Base-by-base conservation (phyloP, 176 grass and related monocot species). In the Poa annua region DNA sequence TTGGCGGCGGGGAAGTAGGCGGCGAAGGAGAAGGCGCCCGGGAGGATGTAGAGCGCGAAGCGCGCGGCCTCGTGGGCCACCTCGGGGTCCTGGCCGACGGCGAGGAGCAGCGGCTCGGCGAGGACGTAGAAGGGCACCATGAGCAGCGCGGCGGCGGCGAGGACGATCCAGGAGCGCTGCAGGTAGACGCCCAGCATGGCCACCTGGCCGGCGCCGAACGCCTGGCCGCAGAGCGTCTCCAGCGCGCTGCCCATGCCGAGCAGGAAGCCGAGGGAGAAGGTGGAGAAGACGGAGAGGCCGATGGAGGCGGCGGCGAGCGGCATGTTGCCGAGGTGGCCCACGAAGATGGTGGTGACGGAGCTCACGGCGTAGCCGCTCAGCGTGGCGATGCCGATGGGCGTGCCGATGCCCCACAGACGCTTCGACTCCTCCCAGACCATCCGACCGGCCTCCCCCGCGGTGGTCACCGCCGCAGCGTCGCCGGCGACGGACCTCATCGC, bases 211-310 rank as follows among this genome's bases (percentile, higher is more conserved):
- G 87, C 91, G 7, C 87, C 87, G 72, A 74, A 92, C 49, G 91
- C 87, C 55, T 90, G 88, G 9, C 91, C 85, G 66, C 87, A 92
- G 39, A 92, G 66, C 48, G 91, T 92, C 57, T 92, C 87, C 77
- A 92, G 61, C 45, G 91, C 91, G 73, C 91, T 92, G 57, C 77
- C 91, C 87, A 92, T 92, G 41, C 90, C 90, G 3, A 38, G 36
- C 36, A 38, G 36, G 36, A 38, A 38, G 36, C 36, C 36, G 36
- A 38, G 36, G 36, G 36, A 38, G 36, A 38, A 38, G 36, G 36
- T 38, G 36, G 36, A 38, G 36, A 38, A 38, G 36, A 38, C 36
- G 36, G 36, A 38, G 36, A 38, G 36, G 36, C 36, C 36, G 36
- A 38, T 38, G 3, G 36, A 38, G 36, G 36, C 36, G 36, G 36